Percentiles rank a stretch among this genome's conserved stretches.
Conservation (phyloP, 495 filamentous ascomycete genomes). For the Massariosphaeria phaeospora region DNA sequence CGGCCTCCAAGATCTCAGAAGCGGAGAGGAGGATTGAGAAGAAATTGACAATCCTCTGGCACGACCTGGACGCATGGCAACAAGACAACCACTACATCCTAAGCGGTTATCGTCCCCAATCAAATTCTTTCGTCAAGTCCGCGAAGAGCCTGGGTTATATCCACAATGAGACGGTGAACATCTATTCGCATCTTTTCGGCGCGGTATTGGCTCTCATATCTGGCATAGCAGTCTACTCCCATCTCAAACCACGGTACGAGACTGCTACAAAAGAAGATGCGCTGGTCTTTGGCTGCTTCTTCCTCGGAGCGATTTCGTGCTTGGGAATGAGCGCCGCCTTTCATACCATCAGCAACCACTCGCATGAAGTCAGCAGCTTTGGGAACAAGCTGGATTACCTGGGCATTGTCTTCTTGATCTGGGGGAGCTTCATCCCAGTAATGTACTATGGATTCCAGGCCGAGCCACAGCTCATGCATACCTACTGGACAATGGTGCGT, state of each 20-base stretch:
- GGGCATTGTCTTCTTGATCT: constrained; percentile 83
- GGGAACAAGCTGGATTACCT: constrained; percentile 82
- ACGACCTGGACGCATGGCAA: constrained; percentile 65
- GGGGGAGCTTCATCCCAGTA: constrained; percentile 80
- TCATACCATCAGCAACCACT: constrained; percentile 67
- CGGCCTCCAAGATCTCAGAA: constrained; percentile 8
- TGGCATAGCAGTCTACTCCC: constrained; percentile 44
- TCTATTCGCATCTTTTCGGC: constrained; percentile 79
- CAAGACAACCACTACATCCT: constrained; percentile 74
- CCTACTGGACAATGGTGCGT: constrained; percentile 71
- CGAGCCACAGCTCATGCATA: constrained; percentile 52
- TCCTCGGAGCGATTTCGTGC: constrained; percentile 67
- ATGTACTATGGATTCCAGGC: constrained; percentile 85
- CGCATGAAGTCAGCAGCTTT: constrained; percentile 50
- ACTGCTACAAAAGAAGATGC: constrained; percentile 61
- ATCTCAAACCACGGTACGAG: constrained; percentile 61
- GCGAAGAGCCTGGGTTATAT: constrained; percentile 63
- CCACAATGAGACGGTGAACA: constrained; percentile 97
- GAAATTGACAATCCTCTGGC: constrained; percentile 49
- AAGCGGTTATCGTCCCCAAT: constrained; percentile 65
- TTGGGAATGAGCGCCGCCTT: constrained; percentile 82
- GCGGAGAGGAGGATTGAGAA: constrained; percentile 30
- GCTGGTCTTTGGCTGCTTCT: constrained; percentile 71
- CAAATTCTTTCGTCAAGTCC: constrained; percentile 59
- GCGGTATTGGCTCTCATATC: constrained; percentile 47